phyloP scores from a whole-genome alignment of 805 yeast species.

The Pichia membranifaciens region DNA sequence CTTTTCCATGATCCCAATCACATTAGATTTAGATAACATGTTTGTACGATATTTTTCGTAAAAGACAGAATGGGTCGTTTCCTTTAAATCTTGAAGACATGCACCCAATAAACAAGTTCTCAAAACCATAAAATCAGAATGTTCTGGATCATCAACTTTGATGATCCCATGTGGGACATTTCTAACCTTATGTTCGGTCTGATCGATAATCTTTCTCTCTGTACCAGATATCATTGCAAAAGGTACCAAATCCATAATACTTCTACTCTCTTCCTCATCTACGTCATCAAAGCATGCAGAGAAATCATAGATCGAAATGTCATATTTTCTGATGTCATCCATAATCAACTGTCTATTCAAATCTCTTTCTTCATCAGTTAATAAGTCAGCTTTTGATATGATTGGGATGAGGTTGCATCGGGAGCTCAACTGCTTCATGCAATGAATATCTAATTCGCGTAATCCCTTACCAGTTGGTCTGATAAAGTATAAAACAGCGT shows the following conservation, averaged over 20 bases:
- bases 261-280: constrained; percentile 19
- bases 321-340: constrained; percentile 32
- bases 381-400: constrained; percentile 71
- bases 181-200: constrained; percentile 69
- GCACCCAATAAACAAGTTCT: constrained; percentile 74
- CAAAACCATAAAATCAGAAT: constrained; percentile 72
- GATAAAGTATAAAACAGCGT: constrained; percentile 79
- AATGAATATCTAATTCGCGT: constrained; percentile 61
- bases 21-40: constrained; percentile 20
- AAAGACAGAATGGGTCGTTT: constrained; percentile 68
- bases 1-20: constrained; percentile 2
- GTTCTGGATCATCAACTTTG: constrained; percentile 73
- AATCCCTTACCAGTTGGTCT: constrained; percentile 64
- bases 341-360: constrained; percentile 42
- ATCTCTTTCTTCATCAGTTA: constrained; percentile 47
- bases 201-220: constrained; percentile 60
- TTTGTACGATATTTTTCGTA: constrained; percentile 71
- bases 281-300: constrained; percentile 28
- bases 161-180: constrained; percentile 83
- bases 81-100: constrained; percentile 71
- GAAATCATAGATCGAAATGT: constrained; percentile 28
- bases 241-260: constrained; percentile 46
- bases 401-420: constrained; percentile 81
- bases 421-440: constrained; percentile 59
- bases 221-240: constrained; percentile 91